Base-by-base conservation (phyloP, 192 early-diverging fungal genomes). In the Obelidium mucronatum region DNA sequence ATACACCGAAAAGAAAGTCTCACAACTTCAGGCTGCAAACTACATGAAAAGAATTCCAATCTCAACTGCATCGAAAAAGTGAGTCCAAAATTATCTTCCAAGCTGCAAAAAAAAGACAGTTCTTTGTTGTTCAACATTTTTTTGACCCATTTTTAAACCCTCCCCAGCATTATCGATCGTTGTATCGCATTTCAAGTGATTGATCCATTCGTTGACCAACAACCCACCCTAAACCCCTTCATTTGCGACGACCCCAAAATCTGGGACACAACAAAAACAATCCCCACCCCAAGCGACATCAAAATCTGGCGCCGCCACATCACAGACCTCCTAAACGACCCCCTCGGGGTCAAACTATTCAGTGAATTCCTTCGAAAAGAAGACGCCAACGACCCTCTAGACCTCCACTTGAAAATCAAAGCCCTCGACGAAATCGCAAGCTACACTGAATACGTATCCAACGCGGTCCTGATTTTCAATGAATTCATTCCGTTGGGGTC, bases 401-500 rank as follows among this genome's bases (percentile, higher is more conserved):
- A 85, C 31, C 74, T 85, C 37, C 64, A 73, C 40, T 60, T 78
- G 3, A 67, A 65, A 31, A 73, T 75, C 67, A 58, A 74, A 37
- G 76, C 68, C 3, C 75, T 85, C 22, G 80, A 76, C 44, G n/a
- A 64, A 13, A 72, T 79, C 3, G 33, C 72, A 31, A 75, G 65
- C 28, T 74, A 78, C 44, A 34, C 54, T 31, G 83, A 85, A 35
- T 84, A 71, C 53, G 35, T 63, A 35, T 39, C 36, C 42, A 55
- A 33, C 17, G 76, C 80, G 2, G 40, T n/a, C 15, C 42, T 39
- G 3, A 79, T 85, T 36, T 82, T 80, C 59, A 58, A 76, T n/a
- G 80, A 82, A 40, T 85, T 82, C 71, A 76, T 85, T 37, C 69
- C 77, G 60, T 53, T 79, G 40, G 78, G 78, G 19, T 66, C 66